Base-by-base conservation (phyloP, 768 basidiomycete species). In the Lactarius hengduanensis region DNA sequence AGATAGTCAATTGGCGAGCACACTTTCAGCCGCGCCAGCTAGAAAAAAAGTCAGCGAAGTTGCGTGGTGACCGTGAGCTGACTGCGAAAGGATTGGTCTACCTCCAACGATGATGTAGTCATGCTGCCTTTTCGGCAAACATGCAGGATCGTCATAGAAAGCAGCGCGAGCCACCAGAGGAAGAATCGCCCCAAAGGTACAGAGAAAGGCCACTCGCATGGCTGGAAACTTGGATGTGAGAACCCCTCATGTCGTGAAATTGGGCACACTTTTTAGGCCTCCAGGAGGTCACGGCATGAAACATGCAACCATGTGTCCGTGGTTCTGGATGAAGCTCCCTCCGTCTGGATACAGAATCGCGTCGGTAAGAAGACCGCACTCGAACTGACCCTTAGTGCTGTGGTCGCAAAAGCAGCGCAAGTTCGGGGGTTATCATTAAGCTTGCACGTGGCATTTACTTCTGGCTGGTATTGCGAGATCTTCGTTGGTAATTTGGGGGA, bases 71-170 rank as follows among this genome's bases (percentile, higher is more conserved):
- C 11, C 47, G 47, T 50, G 47, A 11, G 22, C 47, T 6, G 47
- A 11, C 9, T 41, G 45, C 36, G 7, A 60, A 28, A 22, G 0
- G 10, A 15, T 18, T 28, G 26, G 18, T 43, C 18, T 8, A 47
- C 43, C 40, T 20, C 59, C 59, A 40, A 61, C 59, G 28, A 54
- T 18, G 61, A 62, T 54, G n/a, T 32, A 62, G 36, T 61, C 61
- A 26, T 61, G 53, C 32, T 61, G 18, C 20, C 45, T 34, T 13
- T 30, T 40, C 18, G 47, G 40, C 13, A 59, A 20, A 43, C 26
- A 59, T 2, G 40, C 41, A 16, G 58, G 58, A n/a, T 32, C 18
- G 3, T 59, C 58, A 13, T 59, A 59, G 22, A 59, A 30, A 6
- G 58, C 58, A 7, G 58, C 58, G 40, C 40, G 20, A 26, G 41